Evolutionary conservation across 2,329 filamentous ascomycete genomes (phyloP), one percentile per base, ranked within the genome.

Genomic region (Penicillium sp.): DNA sequence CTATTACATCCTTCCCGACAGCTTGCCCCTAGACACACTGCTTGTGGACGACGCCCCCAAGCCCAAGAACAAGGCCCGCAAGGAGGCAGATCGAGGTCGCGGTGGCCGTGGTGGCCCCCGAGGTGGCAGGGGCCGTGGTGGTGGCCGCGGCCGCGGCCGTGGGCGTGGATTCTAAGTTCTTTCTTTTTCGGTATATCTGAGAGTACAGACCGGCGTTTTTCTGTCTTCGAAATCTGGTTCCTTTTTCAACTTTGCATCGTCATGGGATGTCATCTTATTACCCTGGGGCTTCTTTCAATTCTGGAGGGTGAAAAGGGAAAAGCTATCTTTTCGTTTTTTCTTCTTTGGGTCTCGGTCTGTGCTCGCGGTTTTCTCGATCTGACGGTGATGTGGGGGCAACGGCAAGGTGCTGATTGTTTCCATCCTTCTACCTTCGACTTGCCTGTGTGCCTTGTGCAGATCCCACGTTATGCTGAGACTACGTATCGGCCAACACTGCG

Each of bases 21-120:
- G 89, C 58, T 82, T 99, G 66, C 92, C 92, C 35, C 83, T 99
- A 60, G 94, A 99, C 74, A 96, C 92, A 36, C 82, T 99, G 47
- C 82, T 99, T 56, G 91, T 99, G 63, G 94, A 99, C 72, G 94
- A 99, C 76, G 86, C 90, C 66, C 91, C 92, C 46, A 99, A 99
- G 81, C 92, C 94, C 55, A 97, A 97, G 88, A 99, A 99, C 79
- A 99, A 99, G 85, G 92, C 94, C 24, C 85, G 92, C 70, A 99
- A 99, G 81, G 94, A 97, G 77, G 81, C 69, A 38, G 75, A 76
- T 46, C 78, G 86, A 43, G 75, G 79, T 40, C 69, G 77, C 18
- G 63, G 76, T 18, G 63, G 76, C 41, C 71, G 76, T 22, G 69
- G 78, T 33, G 75, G 75, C 10, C 75, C 78, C 35, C 73, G 79